Conservation (phyloP, 768 basidiomycete genomes). For the Termitomyces sp. region DNA sequence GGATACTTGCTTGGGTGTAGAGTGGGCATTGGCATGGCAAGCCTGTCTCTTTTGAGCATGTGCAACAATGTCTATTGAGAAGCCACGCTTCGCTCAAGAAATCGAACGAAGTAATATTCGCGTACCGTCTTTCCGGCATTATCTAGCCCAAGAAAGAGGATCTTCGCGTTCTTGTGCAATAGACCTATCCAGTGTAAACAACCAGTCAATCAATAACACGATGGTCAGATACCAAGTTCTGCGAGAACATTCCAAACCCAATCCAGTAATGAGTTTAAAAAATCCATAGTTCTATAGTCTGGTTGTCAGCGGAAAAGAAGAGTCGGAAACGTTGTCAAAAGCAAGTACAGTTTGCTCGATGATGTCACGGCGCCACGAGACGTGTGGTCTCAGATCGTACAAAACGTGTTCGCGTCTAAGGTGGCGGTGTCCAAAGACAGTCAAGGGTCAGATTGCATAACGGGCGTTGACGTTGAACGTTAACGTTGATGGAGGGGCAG, state of each 20-base stretch:
- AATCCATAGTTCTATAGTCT: constrained; percentile 1
- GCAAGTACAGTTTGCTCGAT: background rate
- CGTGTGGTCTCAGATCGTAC: background rate
- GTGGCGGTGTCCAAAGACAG: background rate
- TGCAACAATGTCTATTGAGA: constrained; percentile 78
- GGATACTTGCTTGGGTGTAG: constrained; percentile 84
- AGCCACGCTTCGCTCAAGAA: background rate
- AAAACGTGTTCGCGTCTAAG: background rate
- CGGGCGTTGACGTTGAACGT: background rate
- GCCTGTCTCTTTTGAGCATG: constrained; percentile 98
- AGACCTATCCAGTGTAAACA: constrained; percentile 50
- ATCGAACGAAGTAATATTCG: background rate
- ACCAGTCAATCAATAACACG: background rate
- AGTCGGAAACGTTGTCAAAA: background rate
- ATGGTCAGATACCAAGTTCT: constrained; percentile 62
- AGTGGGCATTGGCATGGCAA: constrained; percentile 95
- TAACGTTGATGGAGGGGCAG: background rate
- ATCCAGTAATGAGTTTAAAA: constrained; percentile 74
- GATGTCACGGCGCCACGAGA: background rate
- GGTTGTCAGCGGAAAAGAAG: background rate
- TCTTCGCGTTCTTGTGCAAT: constrained; percentile 98
- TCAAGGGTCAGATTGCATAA: background rate
- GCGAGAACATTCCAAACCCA: constrained; percentile 97
- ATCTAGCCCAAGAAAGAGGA: constrained; percentile 96
- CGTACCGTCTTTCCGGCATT: constrained; percentile 98